These are phyloP conservation scores for Heliocybe sulcata DNA, from an alignment of 1,284 basidiomycete species.

Conservation along the genomic window DNA sequence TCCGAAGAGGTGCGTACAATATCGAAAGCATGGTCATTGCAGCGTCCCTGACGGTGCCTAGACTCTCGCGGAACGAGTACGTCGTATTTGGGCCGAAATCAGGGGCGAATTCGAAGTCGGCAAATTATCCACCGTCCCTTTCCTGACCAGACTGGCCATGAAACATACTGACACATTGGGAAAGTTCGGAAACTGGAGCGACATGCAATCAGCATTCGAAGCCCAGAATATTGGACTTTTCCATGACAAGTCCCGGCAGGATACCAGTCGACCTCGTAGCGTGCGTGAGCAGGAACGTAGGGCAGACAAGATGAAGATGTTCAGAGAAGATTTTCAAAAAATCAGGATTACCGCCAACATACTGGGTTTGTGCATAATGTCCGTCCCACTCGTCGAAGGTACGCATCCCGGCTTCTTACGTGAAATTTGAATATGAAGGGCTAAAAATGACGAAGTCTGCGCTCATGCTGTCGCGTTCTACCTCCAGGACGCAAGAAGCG, in stretches of 20 bases:
- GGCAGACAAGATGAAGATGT: too few relatives aligned
- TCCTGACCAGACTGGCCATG: neutral
- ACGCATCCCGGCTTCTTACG: neutral
- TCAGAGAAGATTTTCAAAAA: neutral
- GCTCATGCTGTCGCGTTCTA: neutral
- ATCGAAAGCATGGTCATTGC: neutral
- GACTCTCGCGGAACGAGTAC: neutral
- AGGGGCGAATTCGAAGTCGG: neutral
- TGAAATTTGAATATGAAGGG: neutral
- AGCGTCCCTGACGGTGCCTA: neutral
- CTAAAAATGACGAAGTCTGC: neutral
- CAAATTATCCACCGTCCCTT: neutral
- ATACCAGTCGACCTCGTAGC: neutral
- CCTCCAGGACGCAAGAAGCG: neutral
- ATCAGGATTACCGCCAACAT: neutral
- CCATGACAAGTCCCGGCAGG: neutral
- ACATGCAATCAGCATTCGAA: neutral
- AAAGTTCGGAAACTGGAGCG: neutral
- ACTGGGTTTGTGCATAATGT: slow-evolving; percentile 3
- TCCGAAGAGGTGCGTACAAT: neutral
- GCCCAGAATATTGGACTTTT: neutral
- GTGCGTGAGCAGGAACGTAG: neutral
- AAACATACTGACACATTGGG: neutral
- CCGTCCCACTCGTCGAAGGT: neutral
- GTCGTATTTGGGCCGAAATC: neutral